A percentile compares a stretch with the other conserved stretches of the same genome.
phyloP scores from a whole-genome alignment of 2,329 filamentous ascomycete genomes.

The Orbilia ellipsospora region DNA sequence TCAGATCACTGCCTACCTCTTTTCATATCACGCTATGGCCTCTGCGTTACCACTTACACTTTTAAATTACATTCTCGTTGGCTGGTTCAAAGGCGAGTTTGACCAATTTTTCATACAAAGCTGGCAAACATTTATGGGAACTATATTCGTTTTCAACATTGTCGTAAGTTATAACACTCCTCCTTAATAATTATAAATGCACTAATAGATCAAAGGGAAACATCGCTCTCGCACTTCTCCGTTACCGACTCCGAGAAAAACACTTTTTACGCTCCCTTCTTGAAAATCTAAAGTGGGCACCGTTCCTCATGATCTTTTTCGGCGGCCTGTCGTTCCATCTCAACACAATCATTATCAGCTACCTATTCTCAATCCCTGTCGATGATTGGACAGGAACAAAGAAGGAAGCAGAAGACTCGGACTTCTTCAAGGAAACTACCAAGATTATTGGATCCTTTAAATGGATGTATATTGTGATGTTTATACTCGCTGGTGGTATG shows the following conservation, averaged over 20 bases:
- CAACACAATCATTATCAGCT: slow-evolving; percentile 63
- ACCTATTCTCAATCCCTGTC: slow-evolving; percentile 65
- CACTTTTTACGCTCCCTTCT: slow-evolving; percentile 66
- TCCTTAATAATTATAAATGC: not conserved
- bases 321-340: slow-evolving; percentile 65
- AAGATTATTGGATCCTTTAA: slow-evolving; percentile 43
- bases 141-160: slow-evolving; percentile 70
- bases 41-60: slow-evolving; percentile 74
- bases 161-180: slow-evolving; percentile 21
- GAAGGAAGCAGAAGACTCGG: slow-evolving; percentile 44
- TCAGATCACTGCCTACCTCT: slow-evolving; percentile 77
- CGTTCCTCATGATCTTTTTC: slow-evolving; percentile 67
- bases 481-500: slow-evolving; percentile 58
- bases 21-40: slow-evolving; percentile 78
- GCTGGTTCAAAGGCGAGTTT: slow-evolving; percentile 75
- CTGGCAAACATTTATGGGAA: slow-evolving; percentile 73
- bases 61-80: slow-evolving; percentile 77
- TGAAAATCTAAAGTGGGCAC: slow-evolving; percentile 73
- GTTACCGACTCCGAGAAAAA: slow-evolving; percentile 71
- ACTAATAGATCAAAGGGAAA: slow-evolving; percentile 38
- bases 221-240: slow-evolving; percentile 69
- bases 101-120: slow-evolving; percentile 76
- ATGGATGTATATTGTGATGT: slow-evolving; percentile 57
- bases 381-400: slow-evolving; percentile 57
- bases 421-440: slow-evolving; percentile 37